Base-by-base conservation (phyloP, 2,329 filamentous ascomycete genomes). In the Colletotrichum sp. region DNA sequence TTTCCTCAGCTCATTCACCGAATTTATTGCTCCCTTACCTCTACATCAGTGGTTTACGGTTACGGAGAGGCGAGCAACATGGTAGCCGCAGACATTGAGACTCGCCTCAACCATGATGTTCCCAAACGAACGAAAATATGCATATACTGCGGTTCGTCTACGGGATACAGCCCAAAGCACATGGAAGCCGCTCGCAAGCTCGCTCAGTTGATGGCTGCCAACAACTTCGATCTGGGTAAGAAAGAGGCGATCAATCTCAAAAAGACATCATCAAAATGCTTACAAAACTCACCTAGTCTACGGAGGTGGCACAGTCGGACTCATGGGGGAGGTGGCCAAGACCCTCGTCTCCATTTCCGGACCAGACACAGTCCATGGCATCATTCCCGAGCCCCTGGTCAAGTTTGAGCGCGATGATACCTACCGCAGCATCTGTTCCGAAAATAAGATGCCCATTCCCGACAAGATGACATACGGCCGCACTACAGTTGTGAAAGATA, bases 261-360 rank as follows among this genome's bases (percentile, higher is more conserved):
- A n/a, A 11, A 3, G 0, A n/a, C 8, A 43, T n/a, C 5, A 2
- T n/a, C 38, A n/a, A 36, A 16, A 61, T n/a, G 16, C 72, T 76
- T 64, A 76, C 75, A 76, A 74, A 38, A 21, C 65, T 38, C 5
- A 59, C n/a, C 55, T 2, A 91, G 95, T 98, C 76, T 99, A 98
- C 84, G 97, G 97, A 78, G 97, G 97, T 78, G 97, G 97, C 80
- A 98, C 96, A 3, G 92, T 95, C 47, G 97, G 97, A 11, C 90
- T 99, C 59, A 99, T 99, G 97, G 97, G 97, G 80, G 95, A 98
- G 82, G 84, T 98, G 9, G 95, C 97, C 58, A 93, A 93, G 79
- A 96, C 95, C 0, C 92, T 99, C 29, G 95, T 97, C 77, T 89
- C 93, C 0, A 91, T 98, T 75, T 92, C 93, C 7, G 96, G 97